Base-by-base conservation (phyloP, 73 alveolate species). In the Stentor roeselii region DNA sequence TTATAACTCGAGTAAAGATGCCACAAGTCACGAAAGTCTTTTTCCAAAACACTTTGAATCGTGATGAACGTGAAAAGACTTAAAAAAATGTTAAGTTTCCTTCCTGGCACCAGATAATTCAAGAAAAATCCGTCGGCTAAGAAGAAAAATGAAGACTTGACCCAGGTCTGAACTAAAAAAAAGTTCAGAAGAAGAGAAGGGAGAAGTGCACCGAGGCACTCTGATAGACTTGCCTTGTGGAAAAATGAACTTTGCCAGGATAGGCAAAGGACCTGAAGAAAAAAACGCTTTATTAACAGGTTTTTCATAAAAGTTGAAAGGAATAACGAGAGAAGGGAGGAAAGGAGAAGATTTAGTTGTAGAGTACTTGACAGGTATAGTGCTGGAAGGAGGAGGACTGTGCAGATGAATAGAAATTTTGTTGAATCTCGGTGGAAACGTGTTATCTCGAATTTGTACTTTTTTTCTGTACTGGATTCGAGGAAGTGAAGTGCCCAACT, bases 21-120 rank as follows among this genome's bases (percentile, higher is more conserved):
- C 80, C 80, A 67, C 37, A 67, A 67, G 34, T 67, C 80, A 14
- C 80, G 21, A 21, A 32, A 21, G 2, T 67, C 80, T 32, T 67
- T 67, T 2, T 67, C 80, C 34, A 67, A 32, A 30, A 34, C 2
- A 67, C 41, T 21, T 15, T 21, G 21, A 14, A 32, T 21, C n/a
- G 34, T 14, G 11, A 40, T 67, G 34, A 27, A 67, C 21, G 80
- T 67, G 41, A 67, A 67, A 67, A 67, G 15, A 1, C 42, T 15
- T 1, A 67, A 36, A 0, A 67, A n/a, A 30, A 67, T 30, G 0
- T 32, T 27, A 27, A 34, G 11, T 30, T 15, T 14, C 0, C n/a
- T 30, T 30, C 50, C 80, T 67, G 6, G 67, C 6, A 21, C 21
- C 21, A 11, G 67, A 50, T 50, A 50, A 21, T 50, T 11, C 6